Conservation (phyloP, 352 stramenopile genomes). For the Pythium biforme region DNA sequence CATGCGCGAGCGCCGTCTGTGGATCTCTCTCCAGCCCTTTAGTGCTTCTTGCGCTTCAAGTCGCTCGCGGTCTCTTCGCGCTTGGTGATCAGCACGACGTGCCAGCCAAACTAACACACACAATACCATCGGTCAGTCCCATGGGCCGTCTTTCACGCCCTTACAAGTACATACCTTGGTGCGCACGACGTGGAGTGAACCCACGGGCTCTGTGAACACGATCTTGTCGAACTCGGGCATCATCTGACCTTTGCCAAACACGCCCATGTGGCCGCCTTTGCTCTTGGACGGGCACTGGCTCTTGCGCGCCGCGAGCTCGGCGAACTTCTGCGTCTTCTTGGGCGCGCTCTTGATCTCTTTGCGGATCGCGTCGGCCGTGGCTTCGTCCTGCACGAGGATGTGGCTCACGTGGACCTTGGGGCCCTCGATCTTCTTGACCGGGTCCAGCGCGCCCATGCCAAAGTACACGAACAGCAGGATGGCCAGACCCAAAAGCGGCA, state of each 20-base stretch:
- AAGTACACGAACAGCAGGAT: slow-evolving; percentile 26
- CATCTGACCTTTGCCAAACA: slow-evolving; percentile 75
- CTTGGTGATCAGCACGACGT: slow-evolving; percentile 71
- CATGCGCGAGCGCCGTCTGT: too few species aligned
- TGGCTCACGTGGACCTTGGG: slow-evolving; percentile 53
- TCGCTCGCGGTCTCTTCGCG: slow-evolving; percentile 46
- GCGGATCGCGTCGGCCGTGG: slow-evolving; percentile 49
- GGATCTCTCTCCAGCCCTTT: too few species aligned
- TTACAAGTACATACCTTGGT: slow-evolving; percentile 32
- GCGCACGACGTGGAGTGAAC: slow-evolving; percentile 55
- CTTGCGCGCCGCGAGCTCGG: slow-evolving; percentile 46
- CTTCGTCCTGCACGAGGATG: slow-evolving; percentile 61
- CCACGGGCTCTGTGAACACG: slow-evolving; percentile 57
- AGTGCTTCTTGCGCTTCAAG: slow-evolving; percentile 33
- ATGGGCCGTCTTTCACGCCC: too few species aligned
- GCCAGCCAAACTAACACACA: slow-evolving; percentile 64
- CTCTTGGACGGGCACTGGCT: slow-evolving; percentile 60
- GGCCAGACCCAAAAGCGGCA: slow-evolving; percentile 15
- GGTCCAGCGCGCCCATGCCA: slow-evolving; percentile 13
- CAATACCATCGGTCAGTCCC: too few species aligned
- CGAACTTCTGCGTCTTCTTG: slow-evolving; percentile 50
- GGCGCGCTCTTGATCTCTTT: slow-evolving; percentile 54
- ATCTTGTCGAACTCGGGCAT: slow-evolving; percentile 73
- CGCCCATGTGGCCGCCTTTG: slow-evolving; percentile 61
- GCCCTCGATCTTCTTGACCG: slow-evolving; percentile 22